phyloP scores from a whole-genome alignment of 345 rosid genomes.

The Gynandropsis gynandra region DNA sequence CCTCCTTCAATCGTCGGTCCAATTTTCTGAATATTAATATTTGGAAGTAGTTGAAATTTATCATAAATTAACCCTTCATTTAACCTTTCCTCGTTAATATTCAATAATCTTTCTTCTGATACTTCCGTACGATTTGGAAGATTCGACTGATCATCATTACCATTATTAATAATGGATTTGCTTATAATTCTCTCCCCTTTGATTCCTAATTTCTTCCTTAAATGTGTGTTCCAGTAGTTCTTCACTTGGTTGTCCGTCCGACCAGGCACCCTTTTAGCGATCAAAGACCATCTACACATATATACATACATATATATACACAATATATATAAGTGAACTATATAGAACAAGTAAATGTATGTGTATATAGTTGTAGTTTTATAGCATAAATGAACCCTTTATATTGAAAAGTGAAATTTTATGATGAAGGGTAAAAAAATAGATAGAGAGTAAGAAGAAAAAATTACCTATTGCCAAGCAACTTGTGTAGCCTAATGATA shows the following conservation, averaged over 20 bases:
- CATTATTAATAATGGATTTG: background rate
- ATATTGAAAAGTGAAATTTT: background rate
- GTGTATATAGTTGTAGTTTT: too few relatives aligned
- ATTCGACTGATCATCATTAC: slow-evolving; percentile 5
- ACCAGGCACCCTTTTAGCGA: slow-evolving; percentile 51
- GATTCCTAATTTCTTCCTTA: slow-evolving; percentile 35
- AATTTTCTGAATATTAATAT: too few relatives aligned
- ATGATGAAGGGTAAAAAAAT: background rate
- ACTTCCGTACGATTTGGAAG: background rate
- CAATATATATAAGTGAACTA: background rate
- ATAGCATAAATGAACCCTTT: too few relatives aligned
- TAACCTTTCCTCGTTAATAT: background rate
- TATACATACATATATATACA: background rate
- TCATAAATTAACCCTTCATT: slow-evolving; percentile 8
- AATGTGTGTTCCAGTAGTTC: slow-evolving; percentile 46
- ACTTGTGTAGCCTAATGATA: slow-evolving; percentile 43
- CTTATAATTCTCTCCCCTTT: slow-evolving; percentile 12
- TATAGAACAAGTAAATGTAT: too few relatives aligned
- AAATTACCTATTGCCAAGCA: slow-evolving; percentile 42
- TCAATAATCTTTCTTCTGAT: slow-evolving; percentile 6
- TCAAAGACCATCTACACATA: slow-evolving; percentile 46
- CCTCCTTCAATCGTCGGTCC: too few relatives aligned
- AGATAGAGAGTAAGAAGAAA: background rate
- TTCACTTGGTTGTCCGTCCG: slow-evolving; percentile 59
- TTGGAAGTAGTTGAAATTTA: slow-evolving; percentile 1